A percentile compares a stretch with the other conserved stretches of the same genome.
These are phyloP conservation scores for Xylaria digitata DNA, from an alignment of 2,329 filamentous ascomycete species.

Conservation along the genomic window DNA sequence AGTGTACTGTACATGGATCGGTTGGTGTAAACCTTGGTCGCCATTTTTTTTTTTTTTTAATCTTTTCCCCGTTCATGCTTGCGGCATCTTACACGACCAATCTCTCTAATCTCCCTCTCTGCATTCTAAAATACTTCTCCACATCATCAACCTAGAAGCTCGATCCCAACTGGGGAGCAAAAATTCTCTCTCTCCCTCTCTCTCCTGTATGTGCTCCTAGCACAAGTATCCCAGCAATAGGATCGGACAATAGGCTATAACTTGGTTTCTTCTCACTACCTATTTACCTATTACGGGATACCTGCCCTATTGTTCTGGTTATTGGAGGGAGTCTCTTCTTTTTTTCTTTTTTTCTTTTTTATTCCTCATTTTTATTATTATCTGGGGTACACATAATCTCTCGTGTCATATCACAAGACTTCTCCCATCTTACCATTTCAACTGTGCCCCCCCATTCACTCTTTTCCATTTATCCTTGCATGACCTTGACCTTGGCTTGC, in stretches of 20 bases:
- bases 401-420: slow-evolving; percentile 8
- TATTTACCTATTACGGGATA: slow-evolving; percentile 2
- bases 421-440: background rate
- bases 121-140: slow-evolving; percentile 22
- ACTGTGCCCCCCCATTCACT: slow-evolving; percentile 10
- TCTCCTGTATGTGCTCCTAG: slow-evolving; percentile 12
- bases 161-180: slow-evolving; percentile 25
- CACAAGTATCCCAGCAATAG: slow-evolving; percentile 2
- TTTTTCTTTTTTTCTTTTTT: background rate
- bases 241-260: slow-evolving; percentile 2
- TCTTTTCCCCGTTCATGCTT: slow-evolving; percentile 2
- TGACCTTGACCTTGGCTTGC: slow-evolving; percentile 37
- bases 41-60: slow-evolving; percentile 14
- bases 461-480: slow-evolving; percentile 21
- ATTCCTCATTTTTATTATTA: background rate
- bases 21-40: slow-evolving; percentile 5
- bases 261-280: background rate
- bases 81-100: slow-evolving; percentile 5
- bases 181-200: slow-evolving; percentile 32
- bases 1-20: slow-evolving; percentile 4
- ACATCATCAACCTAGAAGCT: slow-evolving; percentile 17
- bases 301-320: slow-evolving; percentile 7
- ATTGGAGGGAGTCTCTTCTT: background rate
- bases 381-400: slow-evolving; percentile 7
- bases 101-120: slow-evolving; percentile 9